Percentiles rank a stretch among this genome's conserved stretches.
phyloP scores from a whole-genome alignment of 2,329 filamentous ascomycete species.

The Helotiales sp. region DNA sequence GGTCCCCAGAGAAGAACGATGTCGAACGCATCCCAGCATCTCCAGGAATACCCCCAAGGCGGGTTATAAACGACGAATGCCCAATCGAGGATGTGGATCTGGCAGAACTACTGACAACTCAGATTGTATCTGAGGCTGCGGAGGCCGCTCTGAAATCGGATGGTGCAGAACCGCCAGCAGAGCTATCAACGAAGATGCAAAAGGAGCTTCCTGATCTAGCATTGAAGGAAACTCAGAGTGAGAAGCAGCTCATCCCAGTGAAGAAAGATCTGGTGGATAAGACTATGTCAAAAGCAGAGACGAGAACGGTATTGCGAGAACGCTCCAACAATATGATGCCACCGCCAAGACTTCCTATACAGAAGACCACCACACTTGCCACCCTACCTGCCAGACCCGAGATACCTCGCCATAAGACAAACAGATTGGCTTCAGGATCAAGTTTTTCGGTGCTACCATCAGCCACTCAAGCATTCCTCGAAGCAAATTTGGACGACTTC shows the following conservation, averaged over 20 bases:
- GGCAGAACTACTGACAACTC: constrained; percentile 19
- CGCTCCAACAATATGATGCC: constrained; percentile 23
- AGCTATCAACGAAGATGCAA: not conserved
- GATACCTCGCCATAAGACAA: not conserved
- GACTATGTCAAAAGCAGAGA: too few relatives aligned
- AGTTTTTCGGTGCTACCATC: constrained; percentile 29
- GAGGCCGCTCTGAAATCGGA: constrained; percentile 14
- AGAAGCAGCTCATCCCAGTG: too few relatives aligned
- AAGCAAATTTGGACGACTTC: constrained; percentile 50
- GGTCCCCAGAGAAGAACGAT: not conserved
- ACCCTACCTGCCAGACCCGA: not conserved
- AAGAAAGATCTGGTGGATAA: not conserved
- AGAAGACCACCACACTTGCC: constrained; percentile 8
- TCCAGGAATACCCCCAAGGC: constrained; percentile 9
- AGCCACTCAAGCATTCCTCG: constrained; percentile 55
- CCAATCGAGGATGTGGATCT: constrained; percentile 4
- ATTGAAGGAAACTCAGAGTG: not conserved
- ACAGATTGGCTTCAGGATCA: not conserved
- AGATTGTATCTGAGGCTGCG: constrained; percentile 20
- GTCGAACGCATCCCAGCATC: not conserved
- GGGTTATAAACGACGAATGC: constrained; percentile 8
- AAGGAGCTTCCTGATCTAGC: not conserved
- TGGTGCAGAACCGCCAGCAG: not conserved
- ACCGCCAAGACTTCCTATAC: constrained; percentile 18
- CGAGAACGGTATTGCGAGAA: constrained; percentile 9